phyloP scores from a whole-genome alignment of 75 land plant species.

The Picea glauca region DNA sequence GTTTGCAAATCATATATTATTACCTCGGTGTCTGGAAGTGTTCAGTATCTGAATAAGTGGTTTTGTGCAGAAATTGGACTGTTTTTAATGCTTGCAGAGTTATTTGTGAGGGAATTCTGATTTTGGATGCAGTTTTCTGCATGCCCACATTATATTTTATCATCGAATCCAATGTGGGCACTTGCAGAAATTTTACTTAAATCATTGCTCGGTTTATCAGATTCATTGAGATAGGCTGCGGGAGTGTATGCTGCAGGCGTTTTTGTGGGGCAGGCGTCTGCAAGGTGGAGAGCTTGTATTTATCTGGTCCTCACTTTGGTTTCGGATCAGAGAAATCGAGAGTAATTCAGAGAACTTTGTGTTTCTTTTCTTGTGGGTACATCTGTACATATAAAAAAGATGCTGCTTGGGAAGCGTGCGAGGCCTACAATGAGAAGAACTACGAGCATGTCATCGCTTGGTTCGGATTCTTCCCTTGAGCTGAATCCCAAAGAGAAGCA shows the following conservation, averaged over 20 bases:
- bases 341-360: neutral
- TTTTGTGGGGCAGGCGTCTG: neutral
- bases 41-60: neutral
- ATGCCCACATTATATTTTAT: neutral
- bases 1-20: neutral
- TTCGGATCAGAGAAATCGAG: too few species aligned
- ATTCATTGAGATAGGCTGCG: neutral
- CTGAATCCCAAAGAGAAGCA: slow-evolving; percentile 5
- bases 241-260: neutral
- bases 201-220: neutral
- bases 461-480: slow-evolving; percentile 1
- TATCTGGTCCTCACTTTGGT: too few species aligned
- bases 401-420: slow-evolving; percentile 5
- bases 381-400: neutral
- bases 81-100: neutral
- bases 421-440: slow-evolving; percentile 11
- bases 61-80: neutral
- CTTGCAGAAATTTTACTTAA: neutral
- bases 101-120: neutral
- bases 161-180: neutral
- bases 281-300: neutral
- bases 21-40: neutral
- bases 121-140: too few species aligned
- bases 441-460: slow-evolving; percentile 8
- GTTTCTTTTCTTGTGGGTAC: neutral